Percentiles rank a stretch among this genome's conserved stretches.
These are phyloP conservation scores for Trametes maxima DNA, from an alignment of 768 basidiomycete genomes.

Conservation along the genomic window DNA sequence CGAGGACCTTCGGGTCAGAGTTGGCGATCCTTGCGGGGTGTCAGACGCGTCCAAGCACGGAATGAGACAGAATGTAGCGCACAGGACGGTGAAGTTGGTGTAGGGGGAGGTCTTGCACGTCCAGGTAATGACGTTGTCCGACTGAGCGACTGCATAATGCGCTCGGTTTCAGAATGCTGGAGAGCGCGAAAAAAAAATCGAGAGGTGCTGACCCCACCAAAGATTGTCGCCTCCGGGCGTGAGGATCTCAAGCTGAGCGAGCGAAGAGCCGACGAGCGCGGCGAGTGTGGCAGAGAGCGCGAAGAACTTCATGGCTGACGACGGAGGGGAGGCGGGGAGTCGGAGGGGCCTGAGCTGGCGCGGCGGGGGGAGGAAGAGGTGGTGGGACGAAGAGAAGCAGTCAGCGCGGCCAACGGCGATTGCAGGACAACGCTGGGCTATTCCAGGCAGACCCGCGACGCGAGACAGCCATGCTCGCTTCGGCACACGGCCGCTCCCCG, in stretches of 20 bases:
- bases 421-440: constrained; percentile 8
- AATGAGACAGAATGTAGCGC: constrained; percentile 33
- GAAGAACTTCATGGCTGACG: constrained; percentile 36
- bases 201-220: constrained; percentile 59
- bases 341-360: constrained; percentile 7
- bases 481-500: background rate
- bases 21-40: constrained; percentile 46
- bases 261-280: constrained; percentile 41
- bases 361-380: constrained; percentile 13
- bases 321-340: constrained; percentile 6
- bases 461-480: background rate
- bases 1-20: constrained; percentile 42
- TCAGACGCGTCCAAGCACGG: constrained; percentile 17
- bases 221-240: constrained; percentile 43
- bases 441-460: background rate
- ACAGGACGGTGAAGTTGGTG: constrained; percentile 54
- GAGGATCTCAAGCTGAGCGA: constrained; percentile 48
- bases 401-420: constrained; percentile 1
- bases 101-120: constrained; percentile 47
- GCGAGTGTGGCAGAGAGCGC: constrained; percentile 39
- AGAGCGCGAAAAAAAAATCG: constrained; percentile 27
- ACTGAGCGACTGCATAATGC: constrained; percentile 50
- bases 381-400: constrained; percentile 4
- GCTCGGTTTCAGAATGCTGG: background rate
- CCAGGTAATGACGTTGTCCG: constrained; percentile 63